These are phyloP conservation scores for Colletotrichum spinosum DNA, from an alignment of 2,329 filamentous ascomycete genomes.

Conservation along the genomic window DNA sequence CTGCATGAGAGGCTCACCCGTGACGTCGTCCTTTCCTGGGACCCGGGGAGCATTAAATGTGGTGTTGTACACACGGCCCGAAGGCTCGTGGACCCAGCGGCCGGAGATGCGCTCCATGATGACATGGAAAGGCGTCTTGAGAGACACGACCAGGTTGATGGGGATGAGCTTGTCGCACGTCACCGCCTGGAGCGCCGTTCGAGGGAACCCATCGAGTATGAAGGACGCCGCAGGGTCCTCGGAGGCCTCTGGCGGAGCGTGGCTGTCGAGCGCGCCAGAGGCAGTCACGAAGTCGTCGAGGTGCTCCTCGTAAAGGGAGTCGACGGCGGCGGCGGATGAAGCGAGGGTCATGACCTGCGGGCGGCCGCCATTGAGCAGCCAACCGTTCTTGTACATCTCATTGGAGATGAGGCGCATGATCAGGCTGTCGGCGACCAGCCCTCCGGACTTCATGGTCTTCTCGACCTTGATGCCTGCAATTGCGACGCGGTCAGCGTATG, in stretches of 20 bases:
- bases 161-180: conserved; percentile 85
- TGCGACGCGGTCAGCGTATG: conserved; percentile 10
- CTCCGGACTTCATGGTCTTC: conserved; percentile 85
- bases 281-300: conserved; percentile 56
- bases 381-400: conserved; percentile 86
- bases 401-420: conserved; percentile 94
- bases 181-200: conserved; percentile 83
- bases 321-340: conserved; percentile 53
- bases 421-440: conserved; percentile 90
- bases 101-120: conserved; percentile 91
- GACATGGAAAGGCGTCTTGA: conserved; percentile 86
- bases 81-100: conserved; percentile 92
- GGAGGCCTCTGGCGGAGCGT: conserved; percentile 59
- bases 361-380: conserved; percentile 68
- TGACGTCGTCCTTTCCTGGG: conserved; percentile 86
- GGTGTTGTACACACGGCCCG: conserved; percentile 94
- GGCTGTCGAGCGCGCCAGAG: conserved; percentile 51
- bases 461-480: conserved; percentile 87
- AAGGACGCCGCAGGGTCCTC: conserved; percentile 86
- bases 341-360: conserved; percentile 65
- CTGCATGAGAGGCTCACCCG: conserved; percentile 86
- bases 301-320: conserved; percentile 44
- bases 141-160: conserved; percentile 93
- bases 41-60: conserved; percentile 89
- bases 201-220: conserved; percentile 95